Conservation (phyloP, 164 flowering plant species). For the Macadamia integrifolia region DNA sequence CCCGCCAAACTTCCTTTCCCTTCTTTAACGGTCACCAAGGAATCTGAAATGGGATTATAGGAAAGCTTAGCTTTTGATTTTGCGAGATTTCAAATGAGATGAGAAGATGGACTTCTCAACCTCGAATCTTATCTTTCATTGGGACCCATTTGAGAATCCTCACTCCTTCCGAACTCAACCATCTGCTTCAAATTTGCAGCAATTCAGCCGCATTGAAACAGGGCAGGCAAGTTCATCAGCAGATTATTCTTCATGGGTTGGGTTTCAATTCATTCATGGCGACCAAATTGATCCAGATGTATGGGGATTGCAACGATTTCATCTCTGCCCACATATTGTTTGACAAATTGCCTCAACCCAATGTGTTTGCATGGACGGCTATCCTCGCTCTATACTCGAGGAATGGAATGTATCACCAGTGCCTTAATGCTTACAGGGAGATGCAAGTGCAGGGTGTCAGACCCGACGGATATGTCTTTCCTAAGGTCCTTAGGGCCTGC, state of each 20-base stretch:
- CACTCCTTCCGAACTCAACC: slow-evolving; percentile 22
- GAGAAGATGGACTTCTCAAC: slow-evolving; percentile 11
- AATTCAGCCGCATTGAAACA: slow-evolving; percentile 25
- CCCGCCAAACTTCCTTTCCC: slow-evolving; percentile 2
- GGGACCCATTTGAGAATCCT: slow-evolving; percentile 3
- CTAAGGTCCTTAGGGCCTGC: slow-evolving; percentile 39
- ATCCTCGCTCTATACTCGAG: slow-evolving; percentile 31
- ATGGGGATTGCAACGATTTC: slow-evolving; percentile 35
- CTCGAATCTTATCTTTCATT: slow-evolving; percentile 6
- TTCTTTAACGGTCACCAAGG: neutral
- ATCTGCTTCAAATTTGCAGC: slow-evolving; percentile 37
- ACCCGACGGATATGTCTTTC: slow-evolving; percentile 53
- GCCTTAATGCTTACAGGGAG: slow-evolving; percentile 22
- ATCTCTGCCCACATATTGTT: slow-evolving; percentile 30
- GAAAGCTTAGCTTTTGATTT: neutral
- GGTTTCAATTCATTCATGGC: slow-evolving; percentile 20
- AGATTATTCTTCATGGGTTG: slow-evolving; percentile 25
- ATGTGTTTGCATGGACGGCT: slow-evolving; percentile 57
- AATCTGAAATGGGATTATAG: neutral
- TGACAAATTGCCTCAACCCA: slow-evolving; percentile 38
- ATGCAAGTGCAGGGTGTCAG: slow-evolving; percentile 26
- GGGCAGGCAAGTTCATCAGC: slow-evolving; percentile 42
- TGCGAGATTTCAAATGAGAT: slow-evolving; percentile 12
- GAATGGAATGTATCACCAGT: slow-evolving; percentile 23
- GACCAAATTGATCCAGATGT: slow-evolving; percentile 44